Base-by-base conservation (phyloP, 805 yeast genomes). In the Scheffersomyces ergatensis region DNA sequence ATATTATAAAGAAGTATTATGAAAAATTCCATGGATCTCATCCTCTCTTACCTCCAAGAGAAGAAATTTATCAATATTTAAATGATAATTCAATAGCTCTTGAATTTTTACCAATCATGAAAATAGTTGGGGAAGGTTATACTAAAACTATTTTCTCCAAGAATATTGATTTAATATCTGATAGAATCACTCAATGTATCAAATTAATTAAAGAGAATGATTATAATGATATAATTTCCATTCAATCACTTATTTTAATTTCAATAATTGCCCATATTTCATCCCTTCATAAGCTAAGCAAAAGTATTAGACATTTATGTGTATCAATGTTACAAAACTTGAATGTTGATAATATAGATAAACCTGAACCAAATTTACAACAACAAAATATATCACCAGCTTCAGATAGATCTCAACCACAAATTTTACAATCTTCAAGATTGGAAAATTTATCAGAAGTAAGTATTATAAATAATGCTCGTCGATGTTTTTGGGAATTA, bases 401-500 rank as follows among this genome's bases (percentile, higher is more conserved):
- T 14, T 31, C 38, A 14, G 32, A 29, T 29, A 29, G 15, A 29
- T 14, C 32, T 14, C 17, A 15, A 29, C 15, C 15, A 29, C 12
- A 7, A 14, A 15, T 46, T 8, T 41, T 46, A 14, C 31, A 30
- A 13, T 49, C 54, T 2, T 42, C 52, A 5, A 39, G 58, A 24
- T 35, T 51, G n/a, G 29, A 38, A 3, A 46, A 42, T 23, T 43
- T 54, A 17, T 40, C 53, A 4, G 33, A 18, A 12, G 25, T 35
- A 3, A 24, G 42, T 23, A 26, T 51, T 15, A 19, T 21, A 26
- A 69, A 67, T 42, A 52, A 62, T 31, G 70, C 70, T 4, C 61
- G 81, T 40, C 59, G 78, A 42, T 63, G 74, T 9, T 67, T 74
- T 44, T 76, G 81, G 81, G 82, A 76, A 41, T 50, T 74, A 5